Evolutionary conservation across 495 filamentous ascomycete genomes (phyloP).

Genomic region (Annulohypoxylon stygium): DNA sequence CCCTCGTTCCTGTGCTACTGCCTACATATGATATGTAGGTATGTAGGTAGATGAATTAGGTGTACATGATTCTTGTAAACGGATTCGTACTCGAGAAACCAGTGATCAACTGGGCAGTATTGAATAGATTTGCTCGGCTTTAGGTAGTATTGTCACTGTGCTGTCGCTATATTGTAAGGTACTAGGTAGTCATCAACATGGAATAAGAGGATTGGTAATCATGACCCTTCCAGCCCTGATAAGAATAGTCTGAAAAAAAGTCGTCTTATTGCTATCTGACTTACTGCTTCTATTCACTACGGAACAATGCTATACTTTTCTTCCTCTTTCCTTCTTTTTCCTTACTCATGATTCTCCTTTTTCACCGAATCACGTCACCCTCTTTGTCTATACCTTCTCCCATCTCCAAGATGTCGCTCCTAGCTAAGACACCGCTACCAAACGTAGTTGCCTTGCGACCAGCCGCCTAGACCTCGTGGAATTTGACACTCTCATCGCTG

Average conservation of each 20-base stretch:
- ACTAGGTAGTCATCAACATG: no score
- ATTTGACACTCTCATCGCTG: slow-evolving; percentile 94
- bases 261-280: slow-evolving; percentile 21
- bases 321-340: neutral
- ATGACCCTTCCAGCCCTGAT: neutral
- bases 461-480: slow-evolving; percentile 92
- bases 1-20: no score
- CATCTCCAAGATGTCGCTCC: slow-evolving; percentile 88
- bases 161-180: no score
- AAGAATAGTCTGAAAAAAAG: neutral
- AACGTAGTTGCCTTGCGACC: slow-evolving; percentile 67
- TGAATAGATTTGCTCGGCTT: no score
- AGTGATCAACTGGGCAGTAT: no score
- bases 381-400: slow-evolving; percentile 88
- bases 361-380: slow-evolving; percentile 69
- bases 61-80: no score
- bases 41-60: no score
- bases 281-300: slow-evolving; percentile 26
- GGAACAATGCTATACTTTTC: slow-evolving; percentile 37
- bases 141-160: no score
- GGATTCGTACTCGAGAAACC: no score
- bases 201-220: neutral
- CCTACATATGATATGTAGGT: no score
- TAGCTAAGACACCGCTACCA: slow-evolving; percentile 77
- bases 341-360: neutral